Evolutionary conservation across 208 protist species (phyloP).

Genomic region (Vickermania spadyakhi): DNA sequence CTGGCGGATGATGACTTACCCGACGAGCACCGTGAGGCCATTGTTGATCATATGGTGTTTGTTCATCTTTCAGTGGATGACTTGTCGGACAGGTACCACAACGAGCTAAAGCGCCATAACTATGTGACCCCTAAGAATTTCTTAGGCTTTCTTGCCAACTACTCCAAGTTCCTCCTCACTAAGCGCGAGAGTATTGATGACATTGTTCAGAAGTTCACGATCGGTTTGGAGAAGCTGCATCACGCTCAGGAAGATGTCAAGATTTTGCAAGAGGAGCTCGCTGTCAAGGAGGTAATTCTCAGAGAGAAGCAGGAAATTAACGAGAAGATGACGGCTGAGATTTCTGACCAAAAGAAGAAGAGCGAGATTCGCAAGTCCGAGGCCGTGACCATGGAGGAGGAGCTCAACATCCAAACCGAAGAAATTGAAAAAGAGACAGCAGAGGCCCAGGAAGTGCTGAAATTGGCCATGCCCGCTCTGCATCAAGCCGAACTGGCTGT

Average conservation of each 20-base stretch:
- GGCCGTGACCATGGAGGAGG: conserved; percentile 86
- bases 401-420: conserved; percentile 83
- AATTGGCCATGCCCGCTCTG: conserved; percentile 94
- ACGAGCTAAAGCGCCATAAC: conserved; percentile 92
- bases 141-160: conserved; percentile 97
- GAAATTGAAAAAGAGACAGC: conserved; percentile 89
- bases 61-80: conserved; percentile 91
- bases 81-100: conserved; percentile 84
- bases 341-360: conserved; percentile 84
- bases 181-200: conserved; percentile 92
- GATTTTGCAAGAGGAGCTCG: conserved; percentile 91
- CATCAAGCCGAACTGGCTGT: conserved; percentile 95
- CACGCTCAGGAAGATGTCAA: conserved; percentile 94
- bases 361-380: conserved; percentile 86
- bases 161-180: conserved; percentile 89
- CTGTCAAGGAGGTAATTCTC: conserved; percentile 92
- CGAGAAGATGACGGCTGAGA: conserved; percentile 87
- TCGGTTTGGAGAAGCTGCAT: conserved; percentile 95
- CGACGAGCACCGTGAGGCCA: conserved; percentile 63
- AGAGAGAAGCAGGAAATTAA: conserved; percentile 92
- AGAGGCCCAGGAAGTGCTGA: conserved; percentile 93
- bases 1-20: conserved; percentile 88
- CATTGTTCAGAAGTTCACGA: conserved; percentile 92
- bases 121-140: conserved; percentile 99
- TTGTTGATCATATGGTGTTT: conserved; percentile 95